A percentile compares a stretch with the other conserved stretches of the same genome.
These are phyloP conservation scores for Ambrosia trifida DNA, from an alignment of 129 eudicot genomes.

Conservation along the genomic window DNA sequence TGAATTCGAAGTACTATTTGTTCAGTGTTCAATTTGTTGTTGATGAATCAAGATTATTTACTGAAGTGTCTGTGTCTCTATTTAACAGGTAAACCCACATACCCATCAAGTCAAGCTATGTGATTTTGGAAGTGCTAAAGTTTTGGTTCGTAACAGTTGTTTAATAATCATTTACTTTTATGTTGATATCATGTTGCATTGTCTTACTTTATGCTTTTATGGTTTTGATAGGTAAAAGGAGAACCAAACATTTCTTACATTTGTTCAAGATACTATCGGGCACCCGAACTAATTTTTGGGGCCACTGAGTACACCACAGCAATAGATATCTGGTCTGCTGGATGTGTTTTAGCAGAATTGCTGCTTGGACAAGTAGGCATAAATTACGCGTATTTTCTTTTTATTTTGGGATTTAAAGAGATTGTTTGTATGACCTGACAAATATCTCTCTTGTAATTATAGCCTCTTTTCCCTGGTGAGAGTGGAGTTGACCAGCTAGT, in stretches of 20 bases:
- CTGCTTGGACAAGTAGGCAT: conserved; percentile 53
- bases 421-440: conserved; percentile 13
- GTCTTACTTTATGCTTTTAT: conserved; percentile 5
- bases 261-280: conserved; percentile 66
- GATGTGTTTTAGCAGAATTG: conserved; percentile 61
- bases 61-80: conserved; percentile 14
- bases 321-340: conserved; percentile 64
- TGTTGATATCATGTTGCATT: conserved; percentile 13
- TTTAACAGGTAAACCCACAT: conserved; percentile 78
- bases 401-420: not conserved
- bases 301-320: conserved; percentile 83
- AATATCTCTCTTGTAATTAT: conserved; percentile 11
- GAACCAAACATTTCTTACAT: conserved; percentile 86
- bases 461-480: conserved; percentile 55
- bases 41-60: not conserved
- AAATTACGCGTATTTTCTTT: not conserved
- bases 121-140: conserved; percentile 90
- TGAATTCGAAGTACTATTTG: not conserved
- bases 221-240: conserved; percentile 55
- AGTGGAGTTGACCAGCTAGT: conserved; percentile 95
- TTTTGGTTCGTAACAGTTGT: conserved; percentile 49
- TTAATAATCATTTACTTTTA: not conserved
- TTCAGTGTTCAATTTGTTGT: not conserved
- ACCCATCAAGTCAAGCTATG: conserved; percentile 89
- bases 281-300: conserved; percentile 51